Base-by-base conservation (phyloP, 208 protist genomes). In the Trypanosoma boissoni region DNA sequence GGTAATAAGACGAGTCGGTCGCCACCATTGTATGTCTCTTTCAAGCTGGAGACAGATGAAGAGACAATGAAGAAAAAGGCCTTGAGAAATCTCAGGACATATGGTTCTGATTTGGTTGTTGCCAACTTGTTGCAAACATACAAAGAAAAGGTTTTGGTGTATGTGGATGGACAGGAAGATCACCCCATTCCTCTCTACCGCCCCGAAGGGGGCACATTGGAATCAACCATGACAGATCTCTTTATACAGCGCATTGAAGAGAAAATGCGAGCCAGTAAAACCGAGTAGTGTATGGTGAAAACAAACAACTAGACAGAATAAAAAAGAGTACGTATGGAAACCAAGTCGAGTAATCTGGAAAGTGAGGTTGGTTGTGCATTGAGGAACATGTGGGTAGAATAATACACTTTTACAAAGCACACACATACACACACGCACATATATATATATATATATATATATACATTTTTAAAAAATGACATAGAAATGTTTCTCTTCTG, bases 101-200 rank as follows among this genome's bases (percentile, higher is more conserved):
- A 91, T 60, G 29, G 64, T 29, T 87, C 79, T 53, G 83, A 92
- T 53, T 78, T 62, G 4, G 88, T 94, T 24, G 84, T 94, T 20
- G 88, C 77, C 12, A 94, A 94, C 64, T 74, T 91, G 72, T 68
- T 90, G 64, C 82, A 88, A 56, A 85, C 66, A 37, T 94, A 94
- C 75, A 83, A 79, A 56, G 72, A 90, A 50, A 55, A 68, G 58
- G 88, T 94, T 39, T 63, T 72, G 61, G 28, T 94, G 23, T 94
- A 92, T 62, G 67, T 64, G 42, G 26, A 72, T 61, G 44, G 72
- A 39, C 18, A 60, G 53, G 51, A 57, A 28, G n/a, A 64, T 18
- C 0, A 21, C 2, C 62, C 59, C 2, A 37, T 59, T 16, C 41
- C 34, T 4, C 71, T 83, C 21, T 28, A 58, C 21, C 50, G 70